Base-by-base conservation (phyloP, 2,329 filamentous ascomycete genomes). In the Cordyceps tenuipes region DNA sequence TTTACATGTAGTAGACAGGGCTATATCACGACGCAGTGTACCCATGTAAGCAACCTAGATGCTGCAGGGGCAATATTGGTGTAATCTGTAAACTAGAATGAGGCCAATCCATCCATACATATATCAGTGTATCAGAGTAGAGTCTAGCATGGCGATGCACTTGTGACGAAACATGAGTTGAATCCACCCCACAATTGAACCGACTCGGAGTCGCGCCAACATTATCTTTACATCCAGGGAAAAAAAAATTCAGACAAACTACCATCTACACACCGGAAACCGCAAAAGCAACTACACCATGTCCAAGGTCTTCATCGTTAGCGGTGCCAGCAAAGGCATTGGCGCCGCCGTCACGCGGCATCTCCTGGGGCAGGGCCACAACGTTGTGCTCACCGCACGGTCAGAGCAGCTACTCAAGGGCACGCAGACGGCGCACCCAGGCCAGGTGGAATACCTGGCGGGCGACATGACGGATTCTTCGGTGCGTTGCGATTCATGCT, bases 291-390 rank as follows among this genome's bases (percentile, higher is more conserved):
- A 43, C 39, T 43, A 17, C 39, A 43, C 6, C 39, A 57, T 76
- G n/a, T 72, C 80, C 8, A 89, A 90, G 70, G 85, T 83, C 23
- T 83, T 91, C 68, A 85, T 91, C 62, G 77, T 92, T 39, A 87
- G 84, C 3, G 84, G 84, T 34, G 83, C 83, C 19, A 86, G 83
- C 71, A 82, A 82, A 61, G 84, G 84, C 29, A 81, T 87, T 57
- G 84, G 84, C 52, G 76, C 84, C 12, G 81, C 82, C 62, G 73
- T 85, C 8, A 74, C 82, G 3, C 71, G 78, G 46, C 72, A 77
- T 50, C 74, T 87, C 34, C 72, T 87, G 8, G 68, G 72, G 21
- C 75, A 77, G 47, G 76, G 75, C 0, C 83, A 87, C 72, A 83
- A 81, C 61, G 77, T 87, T 17, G 79, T 87, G 43, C 69, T 85